A percentile compares a stretch with the other conserved stretches of the same genome.
phyloP scores from a whole-genome alignment of 2,329 filamentous ascomycete species.

The Gnomoniopsis sp. region DNA sequence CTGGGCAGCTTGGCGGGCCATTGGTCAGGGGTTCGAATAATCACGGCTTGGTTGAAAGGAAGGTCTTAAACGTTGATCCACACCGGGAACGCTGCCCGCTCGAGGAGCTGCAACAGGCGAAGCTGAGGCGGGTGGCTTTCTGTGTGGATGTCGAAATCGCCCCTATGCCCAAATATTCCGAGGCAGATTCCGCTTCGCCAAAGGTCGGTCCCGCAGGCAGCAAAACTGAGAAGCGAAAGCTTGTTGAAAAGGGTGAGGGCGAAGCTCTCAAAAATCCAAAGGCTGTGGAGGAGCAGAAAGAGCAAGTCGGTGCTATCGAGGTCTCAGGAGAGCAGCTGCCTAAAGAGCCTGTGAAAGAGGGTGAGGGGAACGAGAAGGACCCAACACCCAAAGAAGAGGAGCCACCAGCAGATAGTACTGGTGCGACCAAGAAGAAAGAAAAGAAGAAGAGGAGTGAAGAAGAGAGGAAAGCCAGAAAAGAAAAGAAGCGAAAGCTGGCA shows the following conservation, averaged over 20 bases:
- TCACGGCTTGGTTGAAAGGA: conserved; percentile 74
- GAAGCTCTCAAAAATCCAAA: conserved; percentile 68
- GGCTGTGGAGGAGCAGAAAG: conserved; percentile 54
- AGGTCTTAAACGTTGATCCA: conserved; percentile 79
- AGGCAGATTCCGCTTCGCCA: conserved; percentile 47
- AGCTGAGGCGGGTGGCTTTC: conserved; percentile 85
- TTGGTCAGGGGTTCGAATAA: conserved; percentile 41
- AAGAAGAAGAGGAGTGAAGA: conserved; percentile 96
- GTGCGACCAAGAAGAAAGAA: conserved; percentile 71
- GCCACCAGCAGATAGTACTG: neutral
- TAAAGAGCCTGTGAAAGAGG: conserved; percentile 38
- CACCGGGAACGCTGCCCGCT: conserved; percentile 77
- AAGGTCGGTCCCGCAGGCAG: conserved; percentile 46
- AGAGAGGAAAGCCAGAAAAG: conserved; percentile 86
- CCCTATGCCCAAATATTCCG: conserved; percentile 73
- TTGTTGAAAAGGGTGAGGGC: conserved; percentile 69
- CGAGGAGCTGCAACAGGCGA: conserved; percentile 73
- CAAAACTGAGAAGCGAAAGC: conserved; percentile 60
- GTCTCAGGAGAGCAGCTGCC: conserved; percentile 36
- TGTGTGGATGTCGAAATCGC: conserved; percentile 98
- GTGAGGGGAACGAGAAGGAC: conserved; percentile 21
- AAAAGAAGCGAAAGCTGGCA: conserved; percentile 79
- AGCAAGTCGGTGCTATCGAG: conserved; percentile 38
- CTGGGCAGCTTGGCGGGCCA: conserved; percentile 42
- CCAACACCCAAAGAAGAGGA: conserved; percentile 3